Evolutionary conservation across 768 basidiomycete genomes (phyloP), one percentile per base, ranked within the genome.

Genomic region (Arthromyces matolae): DNA sequence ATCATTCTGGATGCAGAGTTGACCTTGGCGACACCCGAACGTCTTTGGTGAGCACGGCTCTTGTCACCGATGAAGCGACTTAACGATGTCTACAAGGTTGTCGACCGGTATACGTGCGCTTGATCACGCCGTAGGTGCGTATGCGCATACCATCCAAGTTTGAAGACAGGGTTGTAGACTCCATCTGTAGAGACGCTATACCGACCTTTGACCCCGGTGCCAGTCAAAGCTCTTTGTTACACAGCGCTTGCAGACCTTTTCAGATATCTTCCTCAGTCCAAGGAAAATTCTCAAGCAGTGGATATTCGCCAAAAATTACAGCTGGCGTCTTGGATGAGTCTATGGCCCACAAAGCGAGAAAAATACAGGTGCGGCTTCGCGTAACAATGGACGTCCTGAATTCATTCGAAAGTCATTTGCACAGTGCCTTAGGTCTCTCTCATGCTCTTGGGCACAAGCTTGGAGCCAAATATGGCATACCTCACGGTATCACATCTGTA

Each of bases 401-500:
- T n/a, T n/a, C n/a, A n/a, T n/a, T n/a, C n/a, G n/a, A n/a, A n/a
- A n/a, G n/a, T n/a, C n/a, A n/a, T n/a, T 36, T 8, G 18, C 35
- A 8, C 54, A 88, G 81, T 57, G 65, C 84, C 5, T 58, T 86
- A n/a, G 88, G 88, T 22, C 69, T 89, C 16, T 89, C 87, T 22
- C 89, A 91, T 64, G 68, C 81, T 3, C 72, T 91, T 4, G 86
- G 87, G 4, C 85, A 89, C 61, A 80, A 75, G 57, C 73, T 88
- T 9, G 88, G 87, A 3, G 86, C 86, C 14, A 69, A 71, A 34
- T 91, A 89, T 58, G 66, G 72, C 42, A 89, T 92, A 47, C 85
- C 87, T 18, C 88, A 92, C 61, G 89, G 89, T 8, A 84, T 89
- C 52, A 89, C 89, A 4, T 89, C 87, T n/a, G 86, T 86, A 52